These are phyloP conservation scores for Mortierella sp. DNA, from an alignment of 371 early-diverging fungal genomes.

Conservation along the genomic window DNA sequence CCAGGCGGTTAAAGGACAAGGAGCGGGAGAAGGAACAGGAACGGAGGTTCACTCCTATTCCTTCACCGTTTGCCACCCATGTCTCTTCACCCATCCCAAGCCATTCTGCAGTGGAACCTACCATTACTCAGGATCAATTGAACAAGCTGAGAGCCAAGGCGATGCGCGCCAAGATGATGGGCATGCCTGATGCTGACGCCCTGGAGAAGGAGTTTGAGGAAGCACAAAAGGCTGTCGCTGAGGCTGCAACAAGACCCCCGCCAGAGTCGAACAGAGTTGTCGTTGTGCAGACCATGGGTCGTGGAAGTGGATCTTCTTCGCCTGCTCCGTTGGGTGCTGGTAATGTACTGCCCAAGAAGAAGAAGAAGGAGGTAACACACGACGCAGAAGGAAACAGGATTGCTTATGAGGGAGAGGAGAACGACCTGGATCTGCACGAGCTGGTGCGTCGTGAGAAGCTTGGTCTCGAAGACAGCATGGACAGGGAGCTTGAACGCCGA, in stretches of 20 bases:
- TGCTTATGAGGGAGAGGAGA: slow-evolving; percentile 72
- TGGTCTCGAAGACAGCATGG: slow-evolving; percentile 68
- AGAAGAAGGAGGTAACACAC: slow-evolving; percentile 71
- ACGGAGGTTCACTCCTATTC: slow-evolving; percentile 42
- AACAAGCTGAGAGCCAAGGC: slow-evolving; percentile 91
- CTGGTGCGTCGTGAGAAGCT: slow-evolving; percentile 80
- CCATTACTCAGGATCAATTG: slow-evolving; percentile 75
- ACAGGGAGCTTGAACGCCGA: slow-evolving; percentile 79
- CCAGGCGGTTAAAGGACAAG: slow-evolving; percentile 32
- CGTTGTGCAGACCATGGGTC: slow-evolving; percentile 40
- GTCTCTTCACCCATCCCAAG: slow-evolving; percentile 49
- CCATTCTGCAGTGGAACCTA: slow-evolving; percentile 39
- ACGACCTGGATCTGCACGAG: slow-evolving; percentile 69
- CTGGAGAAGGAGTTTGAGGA: slow-evolving; percentile 81
- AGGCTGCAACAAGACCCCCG: slow-evolving; percentile 20
- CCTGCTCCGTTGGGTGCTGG: slow-evolving; percentile 44
- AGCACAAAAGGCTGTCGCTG: slow-evolving; percentile 57
- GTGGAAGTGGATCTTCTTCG: slow-evolving; percentile 45
- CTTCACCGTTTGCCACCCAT: slow-evolving; percentile 53
- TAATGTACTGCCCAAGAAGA: slow-evolving; percentile 32
- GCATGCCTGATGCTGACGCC: slow-evolving; percentile 71
- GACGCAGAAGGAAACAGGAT: slow-evolving; percentile 72
- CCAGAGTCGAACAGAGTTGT: slow-evolving; percentile 31
- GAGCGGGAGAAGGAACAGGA: slow-evolving; percentile 55
- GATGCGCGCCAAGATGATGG: slow-evolving; percentile 85